Evolutionary conservation across 768 basidiomycete species (phyloP).

Genomic region (Cystobasidiopsis lactophilus): DNA sequence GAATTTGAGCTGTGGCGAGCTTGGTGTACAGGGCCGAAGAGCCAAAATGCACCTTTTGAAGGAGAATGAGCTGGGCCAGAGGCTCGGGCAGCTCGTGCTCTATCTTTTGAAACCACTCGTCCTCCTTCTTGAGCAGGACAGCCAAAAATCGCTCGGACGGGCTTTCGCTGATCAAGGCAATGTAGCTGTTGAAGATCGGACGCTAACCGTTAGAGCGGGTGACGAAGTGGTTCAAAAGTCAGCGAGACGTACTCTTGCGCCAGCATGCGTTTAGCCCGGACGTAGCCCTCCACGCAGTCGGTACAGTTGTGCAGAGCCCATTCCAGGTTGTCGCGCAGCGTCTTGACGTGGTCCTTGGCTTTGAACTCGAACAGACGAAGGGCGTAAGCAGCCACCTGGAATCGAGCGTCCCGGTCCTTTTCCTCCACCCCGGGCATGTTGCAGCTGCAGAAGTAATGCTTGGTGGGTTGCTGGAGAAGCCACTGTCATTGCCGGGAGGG

Average conservation of each 20-base stretch:
- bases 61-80: too few relatives aligned
- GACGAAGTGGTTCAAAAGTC: too few relatives aligned
- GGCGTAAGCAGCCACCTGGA: constrained; percentile 3
- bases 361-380: constrained; percentile 8
- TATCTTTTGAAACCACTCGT: too few relatives aligned
- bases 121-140: too few relatives aligned
- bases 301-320: background rate
- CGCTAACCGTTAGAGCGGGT: too few relatives aligned
- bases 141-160: too few relatives aligned
- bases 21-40: too few relatives aligned
- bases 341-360: background rate
- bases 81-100: too few relatives aligned
- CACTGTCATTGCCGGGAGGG: background rate
- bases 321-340: background rate
- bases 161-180: too few relatives aligned
- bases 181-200: too few relatives aligned
- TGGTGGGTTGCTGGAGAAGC: background rate
- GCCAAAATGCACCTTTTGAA: too few relatives aligned
- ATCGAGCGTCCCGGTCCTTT: background rate
- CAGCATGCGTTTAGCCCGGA: constrained; percentile 18
- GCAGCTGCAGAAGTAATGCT: background rate
- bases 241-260: background rate
- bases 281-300: constrained; percentile 8
- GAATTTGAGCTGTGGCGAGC: too few relatives aligned
- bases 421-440: background rate